Percentiles rank a stretch among this genome's conserved stretches.
Conservation (phyloP, 306 rosid species). For the Fagus sylvatica region DNA sequence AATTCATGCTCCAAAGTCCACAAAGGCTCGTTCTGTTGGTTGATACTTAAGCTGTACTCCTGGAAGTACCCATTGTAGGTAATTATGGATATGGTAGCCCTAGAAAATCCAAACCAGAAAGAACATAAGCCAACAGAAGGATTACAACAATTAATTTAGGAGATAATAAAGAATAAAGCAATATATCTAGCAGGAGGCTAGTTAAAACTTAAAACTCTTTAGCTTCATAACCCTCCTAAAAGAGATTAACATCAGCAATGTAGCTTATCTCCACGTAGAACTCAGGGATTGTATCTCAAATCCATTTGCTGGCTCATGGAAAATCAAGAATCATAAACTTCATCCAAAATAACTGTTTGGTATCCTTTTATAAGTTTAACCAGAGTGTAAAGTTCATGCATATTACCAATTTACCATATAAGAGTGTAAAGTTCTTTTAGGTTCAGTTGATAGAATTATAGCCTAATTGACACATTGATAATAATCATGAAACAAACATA, state of each 20-base stretch:
- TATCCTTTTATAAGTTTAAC: no score
- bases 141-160: background rate
- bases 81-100: constrained; percentile 67
- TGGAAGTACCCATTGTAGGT: constrained; percentile 70
- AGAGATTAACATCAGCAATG: background rate
- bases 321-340: background rate
- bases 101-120: constrained; percentile 38
- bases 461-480: background rate
- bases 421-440: no score
- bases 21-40: constrained; percentile 55
- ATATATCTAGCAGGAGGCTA: background rate
- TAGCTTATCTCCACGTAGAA: background rate
- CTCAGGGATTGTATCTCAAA: background rate
- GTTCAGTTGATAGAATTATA: no score
- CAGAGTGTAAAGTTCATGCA: no score
- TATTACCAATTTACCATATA: no score
- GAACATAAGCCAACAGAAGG: constrained; percentile 9
- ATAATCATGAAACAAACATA: background rate
- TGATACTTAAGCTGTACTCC: constrained; percentile 68
- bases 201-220: background rate
- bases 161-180: background rate
- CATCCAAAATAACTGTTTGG: background rate
- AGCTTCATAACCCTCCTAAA: background rate
- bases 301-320: background rate
- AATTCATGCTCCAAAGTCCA: constrained; percentile 71